Base-by-base conservation (phyloP, 306 rosid species). In the Pyrus communis region DNA sequence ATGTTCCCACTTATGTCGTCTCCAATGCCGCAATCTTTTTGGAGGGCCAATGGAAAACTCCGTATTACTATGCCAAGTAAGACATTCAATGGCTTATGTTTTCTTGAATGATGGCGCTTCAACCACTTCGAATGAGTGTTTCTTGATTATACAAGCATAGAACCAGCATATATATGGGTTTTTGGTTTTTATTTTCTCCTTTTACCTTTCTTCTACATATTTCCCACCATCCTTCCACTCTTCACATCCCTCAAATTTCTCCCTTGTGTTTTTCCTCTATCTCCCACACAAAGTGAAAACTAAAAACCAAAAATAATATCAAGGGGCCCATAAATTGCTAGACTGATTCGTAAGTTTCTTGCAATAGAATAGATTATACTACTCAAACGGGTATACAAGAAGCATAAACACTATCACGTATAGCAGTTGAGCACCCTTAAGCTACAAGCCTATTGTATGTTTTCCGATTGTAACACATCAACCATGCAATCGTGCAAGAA, bases 1-100 rank as follows among this genome's bases (percentile, higher is more conserved):
- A 66, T 81, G 33, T 85, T 85, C 65, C 85, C 85, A 5, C 75
- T 76, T 25, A 43, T 81, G 76, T 68, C 69, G 49, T 81, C 83
- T 82, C 81, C 71, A 22, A 49, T 69, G 52, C 73, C 81, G 14
- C 59, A 7, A 61, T 55, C 78, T 19, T 33, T 67, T 19, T 75
- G 78, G 83, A 85, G 27, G 43, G 67, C 60, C 27, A 81, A 67
- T 68, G 71, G 77, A 28, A 71, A 74, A 67, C 70, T 81, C 19
- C 33, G 22, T 70, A 57, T 66, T 27, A 22, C 65, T 2, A 18
- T 6, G 25, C 67, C 79, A 78, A 78, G 88, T 85, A 81, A 81
- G 83, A 69, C 22, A 15, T 66, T 28, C 60, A 13, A 19, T 64
- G 15, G 27, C 33, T 52, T 68, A 2, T 59, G 33, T 35, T 71